Evolutionary conservation across 768 basidiomycete genomes (phyloP).

Genomic region (Leccinum boreale): DNA sequence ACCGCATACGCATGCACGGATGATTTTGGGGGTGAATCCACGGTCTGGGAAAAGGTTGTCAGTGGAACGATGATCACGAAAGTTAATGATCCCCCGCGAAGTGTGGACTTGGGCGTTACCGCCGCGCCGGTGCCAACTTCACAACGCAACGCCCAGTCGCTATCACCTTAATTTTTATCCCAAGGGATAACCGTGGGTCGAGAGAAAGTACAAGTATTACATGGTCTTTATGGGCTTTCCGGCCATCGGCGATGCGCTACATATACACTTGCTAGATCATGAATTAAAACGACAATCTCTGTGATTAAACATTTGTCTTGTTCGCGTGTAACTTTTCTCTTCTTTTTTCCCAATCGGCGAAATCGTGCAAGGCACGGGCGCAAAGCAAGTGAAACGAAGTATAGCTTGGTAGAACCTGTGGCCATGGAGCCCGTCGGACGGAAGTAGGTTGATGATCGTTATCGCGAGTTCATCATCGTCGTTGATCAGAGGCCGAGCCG

Average conservation of each 20-base stretch:
- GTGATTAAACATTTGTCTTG: background rate
- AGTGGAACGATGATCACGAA: background rate
- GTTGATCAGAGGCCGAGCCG: background rate
- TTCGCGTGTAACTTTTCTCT: background rate
- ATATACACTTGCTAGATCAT: background rate
- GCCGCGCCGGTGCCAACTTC: background rate
- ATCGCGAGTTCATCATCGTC: background rate
- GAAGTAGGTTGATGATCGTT: background rate
- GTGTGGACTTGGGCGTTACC: background rate
- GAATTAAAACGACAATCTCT: background rate
- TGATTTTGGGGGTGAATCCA: background rate
- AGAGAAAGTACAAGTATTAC: background rate
- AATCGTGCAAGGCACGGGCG: background rate
- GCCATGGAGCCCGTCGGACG: background rate
- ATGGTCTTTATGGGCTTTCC: background rate
- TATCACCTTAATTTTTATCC: background rate
- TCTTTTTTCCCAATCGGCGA: background rate
- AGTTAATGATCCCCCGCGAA: background rate
- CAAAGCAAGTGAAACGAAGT: background rate
- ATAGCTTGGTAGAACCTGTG: background rate
- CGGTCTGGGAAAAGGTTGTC: background rate
- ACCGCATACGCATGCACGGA: background rate
- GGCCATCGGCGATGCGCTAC: background rate
- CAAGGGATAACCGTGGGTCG: background rate
- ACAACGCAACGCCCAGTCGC: background rate